These are phyloP conservation scores for Cicer bijugum DNA, from an alignment of 306 rosid genomes.

Conservation along the genomic window DNA sequence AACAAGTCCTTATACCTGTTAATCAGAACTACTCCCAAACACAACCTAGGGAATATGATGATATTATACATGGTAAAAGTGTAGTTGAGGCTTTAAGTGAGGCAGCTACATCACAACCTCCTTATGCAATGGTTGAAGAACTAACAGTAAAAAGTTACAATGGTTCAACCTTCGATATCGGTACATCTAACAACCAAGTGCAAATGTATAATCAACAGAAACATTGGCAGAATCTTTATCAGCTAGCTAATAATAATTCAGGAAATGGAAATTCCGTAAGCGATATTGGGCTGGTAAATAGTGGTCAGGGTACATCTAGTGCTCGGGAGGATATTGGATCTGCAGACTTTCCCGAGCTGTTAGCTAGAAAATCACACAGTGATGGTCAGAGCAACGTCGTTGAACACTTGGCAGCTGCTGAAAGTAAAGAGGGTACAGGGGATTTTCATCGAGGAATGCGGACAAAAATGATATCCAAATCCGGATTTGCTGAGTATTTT, in stretches of 20 bases:
- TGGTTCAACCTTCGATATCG: constrained; percentile 65
- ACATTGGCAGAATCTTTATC: constrained; percentile 73
- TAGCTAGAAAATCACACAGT: constrained; percentile 54
- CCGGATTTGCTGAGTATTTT: constrained; percentile 86
- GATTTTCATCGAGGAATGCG: constrained; percentile 61
- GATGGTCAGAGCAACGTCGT: constrained; percentile 58
- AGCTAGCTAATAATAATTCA: constrained; percentile 65
- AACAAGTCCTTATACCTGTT: constrained; percentile 49
- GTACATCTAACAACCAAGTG: constrained; percentile 62
- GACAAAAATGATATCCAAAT: constrained; percentile 81
- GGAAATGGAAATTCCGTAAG: constrained; percentile 60
- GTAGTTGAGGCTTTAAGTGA: constrained; percentile 41
- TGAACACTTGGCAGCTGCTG: constrained; percentile 56
- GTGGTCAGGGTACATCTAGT: constrained; percentile 55
- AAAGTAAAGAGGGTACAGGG: constrained; percentile 53
- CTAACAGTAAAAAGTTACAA: constrained; percentile 59
- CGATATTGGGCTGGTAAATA: constrained; percentile 51
- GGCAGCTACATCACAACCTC: constrained; percentile 53
- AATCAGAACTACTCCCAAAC: constrained; percentile 37
- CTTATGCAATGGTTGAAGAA: constrained; percentile 61
- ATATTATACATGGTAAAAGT: constrained; percentile 51
- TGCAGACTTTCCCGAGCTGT: constrained; percentile 53
- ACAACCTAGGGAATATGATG: constrained; percentile 48
- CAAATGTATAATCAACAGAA: constrained; percentile 55
- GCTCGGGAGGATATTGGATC: constrained; percentile 58